Base-by-base conservation (phyloP, 2,329 filamentous ascomycete species). In the Talaromyces sp. region DNA sequence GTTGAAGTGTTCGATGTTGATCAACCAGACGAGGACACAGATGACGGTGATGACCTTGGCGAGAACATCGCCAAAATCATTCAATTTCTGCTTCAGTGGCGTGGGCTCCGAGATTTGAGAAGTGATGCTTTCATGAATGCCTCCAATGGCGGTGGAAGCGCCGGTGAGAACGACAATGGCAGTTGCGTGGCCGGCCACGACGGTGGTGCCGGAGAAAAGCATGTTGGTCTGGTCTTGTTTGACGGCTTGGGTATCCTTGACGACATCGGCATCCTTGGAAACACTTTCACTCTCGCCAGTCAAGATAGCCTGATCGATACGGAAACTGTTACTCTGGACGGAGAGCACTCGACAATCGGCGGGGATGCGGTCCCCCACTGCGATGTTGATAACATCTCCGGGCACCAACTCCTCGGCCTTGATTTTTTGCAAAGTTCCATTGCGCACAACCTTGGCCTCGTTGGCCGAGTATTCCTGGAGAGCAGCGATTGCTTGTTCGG, bases 381-480 rank as follows among this genome's bases (percentile, higher is more conserved):
- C 82, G 54, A 99, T 85, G 44, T 90, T 89, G 60, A 99, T 83
- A 62, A 99, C 86, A 74, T 99, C 95, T 71, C 95, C 95, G 13
- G 96, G 95, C 27, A 99, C 95, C 68, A 99, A 80, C 66, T 98
- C 92, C 71, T 99, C 95, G n/a, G 95, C 95, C 82, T 95, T 96
- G 79, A 99, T 81, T 67, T 90, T 87, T 66, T 88, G 86, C 65
- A 93, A 81, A 69, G 88, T 85, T 57, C 93, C 92, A 79, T 93
- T 88, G 71, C 95, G 90, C 62, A 96, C 77, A 58, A 96, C 93
- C 74, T 93, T 99, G 69, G 95, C 93, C 77, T 96, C 92, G 78
- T 98, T 99, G 72, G 95, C 95, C 32, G 93, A 98, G 80, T 99
- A 99, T 84, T 99, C 93, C 79, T 99, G 95, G 61, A 99, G 85